A percentile compares a stretch with the other conserved stretches of the same genome.
Evolutionary conservation across 2,329 filamentous ascomycete species (phyloP).

Genomic region (Colletotrichum somersetense): DNA sequence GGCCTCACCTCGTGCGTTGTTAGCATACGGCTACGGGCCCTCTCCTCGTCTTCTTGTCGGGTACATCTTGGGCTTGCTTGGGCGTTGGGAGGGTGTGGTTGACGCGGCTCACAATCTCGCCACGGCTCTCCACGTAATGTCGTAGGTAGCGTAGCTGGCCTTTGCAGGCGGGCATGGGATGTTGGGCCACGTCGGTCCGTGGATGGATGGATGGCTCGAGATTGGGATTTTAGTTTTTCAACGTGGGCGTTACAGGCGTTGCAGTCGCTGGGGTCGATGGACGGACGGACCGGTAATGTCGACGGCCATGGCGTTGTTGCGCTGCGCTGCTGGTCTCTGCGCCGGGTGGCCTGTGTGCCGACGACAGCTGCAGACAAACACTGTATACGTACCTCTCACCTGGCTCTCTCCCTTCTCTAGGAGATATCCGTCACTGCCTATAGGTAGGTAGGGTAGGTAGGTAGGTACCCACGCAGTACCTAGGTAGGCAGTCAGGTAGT

Average conservation of each 20-base stretch:
- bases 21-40: background rate
- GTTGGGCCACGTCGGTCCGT: background rate
- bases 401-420: background rate
- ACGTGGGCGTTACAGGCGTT: constrained; percentile 4
- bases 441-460: too few relatives aligned
- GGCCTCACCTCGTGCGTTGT: background rate
- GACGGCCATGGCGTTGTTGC: background rate
- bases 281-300: constrained; percentile 5
- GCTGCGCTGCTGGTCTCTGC: background rate
- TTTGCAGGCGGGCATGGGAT: background rate
- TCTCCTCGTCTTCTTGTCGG: background rate
- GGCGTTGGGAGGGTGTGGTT: background rate
- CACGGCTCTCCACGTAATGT: background rate
- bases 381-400: background rate
- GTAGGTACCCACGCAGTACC: too few relatives aligned
- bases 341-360: constrained; percentile 13
- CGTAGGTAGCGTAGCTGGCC: background rate
- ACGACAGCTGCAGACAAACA: background rate
- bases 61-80: background rate
- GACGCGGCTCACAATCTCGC: constrained; percentile 6
- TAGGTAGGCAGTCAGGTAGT: too few relatives aligned
- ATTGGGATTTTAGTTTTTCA: background rate
- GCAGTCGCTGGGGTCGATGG: background rate
- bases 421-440: background rate
- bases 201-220: background rate